Percentiles rank a stretch among this genome's conserved stretches.
Evolutionary conservation across 2,329 filamentous ascomycete species (phyloP).

Genomic region (Triangularia verruculosa): DNA sequence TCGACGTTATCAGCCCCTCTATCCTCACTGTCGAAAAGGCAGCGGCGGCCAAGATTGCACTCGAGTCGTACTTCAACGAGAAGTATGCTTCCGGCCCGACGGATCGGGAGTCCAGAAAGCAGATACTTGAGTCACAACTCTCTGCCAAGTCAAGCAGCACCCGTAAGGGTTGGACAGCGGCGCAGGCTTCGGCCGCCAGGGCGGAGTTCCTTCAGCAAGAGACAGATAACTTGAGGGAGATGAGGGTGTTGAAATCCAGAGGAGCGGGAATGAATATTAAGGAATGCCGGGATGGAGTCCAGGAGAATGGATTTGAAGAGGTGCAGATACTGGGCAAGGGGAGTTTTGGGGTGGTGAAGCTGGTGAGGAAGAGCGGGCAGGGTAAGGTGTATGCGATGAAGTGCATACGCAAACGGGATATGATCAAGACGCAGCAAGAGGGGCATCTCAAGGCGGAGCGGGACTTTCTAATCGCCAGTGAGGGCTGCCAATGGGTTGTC

Average conservation of each 20-base stretch:
- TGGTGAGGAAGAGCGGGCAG: constrained; percentile 66
- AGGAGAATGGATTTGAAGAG: constrained; percentile 58
- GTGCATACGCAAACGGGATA: constrained; percentile 88
- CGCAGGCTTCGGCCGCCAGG: constrained; percentile 54
- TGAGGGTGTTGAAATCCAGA: constrained; percentile 65
- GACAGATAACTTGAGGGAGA: constrained; percentile 70
- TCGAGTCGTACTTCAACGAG: constrained; percentile 78
- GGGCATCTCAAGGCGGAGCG: constrained; percentile 87
- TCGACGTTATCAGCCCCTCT: constrained; percentile 33
- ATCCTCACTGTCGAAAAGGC: constrained; percentile 69
- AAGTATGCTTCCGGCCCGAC: constrained; percentile 56
- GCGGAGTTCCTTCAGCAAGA: constrained; percentile 64
- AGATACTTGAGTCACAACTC: constrained; percentile 63
- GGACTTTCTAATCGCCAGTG: constrained; percentile 85
- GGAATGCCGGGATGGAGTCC: not conserved
- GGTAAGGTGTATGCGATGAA: constrained; percentile 90
- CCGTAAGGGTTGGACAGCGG: constrained; percentile 46
- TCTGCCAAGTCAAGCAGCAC: constrained; percentile 38
- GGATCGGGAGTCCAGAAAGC: constrained; percentile 58
- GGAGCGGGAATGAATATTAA: constrained; percentile 38
- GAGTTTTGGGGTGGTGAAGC: constrained; percentile 86
- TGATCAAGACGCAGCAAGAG: constrained; percentile 88
- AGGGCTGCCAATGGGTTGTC: constrained; percentile 87
- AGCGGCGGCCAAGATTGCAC: constrained; percentile 77
- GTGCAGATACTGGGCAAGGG: constrained; percentile 85